Percentiles rank a stretch among this genome's conserved stretches.
Conservation (phyloP, 352 stramenopile genomes). For the Phytophthora lateralis region DNA sequence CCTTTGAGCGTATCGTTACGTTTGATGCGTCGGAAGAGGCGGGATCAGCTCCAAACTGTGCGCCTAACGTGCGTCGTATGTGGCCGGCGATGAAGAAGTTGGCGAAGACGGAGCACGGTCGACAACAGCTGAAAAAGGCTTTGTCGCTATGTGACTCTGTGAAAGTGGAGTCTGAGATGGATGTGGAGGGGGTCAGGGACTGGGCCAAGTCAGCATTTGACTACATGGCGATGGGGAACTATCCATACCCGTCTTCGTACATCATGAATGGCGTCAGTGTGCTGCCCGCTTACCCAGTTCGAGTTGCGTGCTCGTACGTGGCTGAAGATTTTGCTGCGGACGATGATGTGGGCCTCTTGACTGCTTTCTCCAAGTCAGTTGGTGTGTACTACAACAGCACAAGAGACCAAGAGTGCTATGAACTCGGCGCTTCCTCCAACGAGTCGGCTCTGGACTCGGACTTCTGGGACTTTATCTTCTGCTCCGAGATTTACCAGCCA, state of each 20-base stretch:
- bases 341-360: conserved; percentile 44
- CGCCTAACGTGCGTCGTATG: conserved; percentile 74
- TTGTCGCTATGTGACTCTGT: conserved; percentile 63
- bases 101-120: conserved; percentile 49
- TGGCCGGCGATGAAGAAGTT: conserved; percentile 70
- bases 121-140: conserved; percentile 38
- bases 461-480: conserved; percentile 86
- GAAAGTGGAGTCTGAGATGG: conserved; percentile 45
- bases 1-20: conserved; percentile 76
- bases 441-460: conserved; percentile 56
- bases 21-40: conserved; percentile 68
- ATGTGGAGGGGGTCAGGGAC: conserved; percentile 62
- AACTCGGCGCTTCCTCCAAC: conserved; percentile 54
- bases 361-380: conserved; percentile 55
- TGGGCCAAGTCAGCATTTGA: conserved; percentile 86
- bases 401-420: conserved; percentile 55
- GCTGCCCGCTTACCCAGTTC: conserved; percentile 92
- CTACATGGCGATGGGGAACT: conserved; percentile 96
- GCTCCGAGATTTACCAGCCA: conserved; percentile 80
- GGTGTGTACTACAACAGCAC: conserved; percentile 87
- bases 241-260: conserved; percentile 95
- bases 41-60: conserved; percentile 70
- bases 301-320: conserved; percentile 82
- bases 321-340: conserved; percentile 42
- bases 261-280: conserved; percentile 88